Evolutionary conservation across 441 rosid species (phyloP), one percentile per base, ranked within the genome.

Genomic region (Manihot esculenta): DNA sequence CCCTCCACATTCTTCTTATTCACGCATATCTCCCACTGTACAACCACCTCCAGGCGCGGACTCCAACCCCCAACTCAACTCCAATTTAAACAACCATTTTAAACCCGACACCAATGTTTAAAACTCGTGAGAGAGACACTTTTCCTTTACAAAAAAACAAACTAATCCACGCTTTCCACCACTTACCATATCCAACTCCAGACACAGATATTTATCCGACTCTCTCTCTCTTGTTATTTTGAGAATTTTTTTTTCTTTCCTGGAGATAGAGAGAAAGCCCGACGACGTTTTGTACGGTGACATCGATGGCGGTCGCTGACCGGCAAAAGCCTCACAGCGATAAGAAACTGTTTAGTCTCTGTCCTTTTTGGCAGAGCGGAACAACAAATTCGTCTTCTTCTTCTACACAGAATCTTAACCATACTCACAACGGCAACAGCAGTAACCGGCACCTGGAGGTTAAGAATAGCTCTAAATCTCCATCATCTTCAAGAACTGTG

Each of bases 341-440:
- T 6, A 65, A 68, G 82, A 89, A 85, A 76, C 68, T 83, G 48
- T 89, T 90, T 72, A 53, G 89, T 45, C 78, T 94, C 33, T 94
- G 94, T 24, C 88, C 93, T 33, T 92, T 94, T 48, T 94, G 94
- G 99, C 93, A 81, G 70, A 73, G 84, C 51, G 68, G 45, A 18
- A 72, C 41, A 35, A 35, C 66, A 9, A 71, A 62, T 5, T 88
- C 94, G n/a, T 79, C 97, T 42, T 66, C 89, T 14, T 77, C 92
- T 6, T 83, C 91, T 26, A 76, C 97, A 0, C 90, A 85, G 69
- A 81, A 85, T 74, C 85, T 83, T n/a, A 85, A 49, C 73, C 80
- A 81, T 30, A 74, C 69, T 73, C 75, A 70, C 13, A 64, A 67
- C 60, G 56, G 76, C 61, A 3, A 35, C 41, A 64, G 69, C 61